A percentile compares a stretch with the other conserved stretches of the same genome.
Conservation (phyloP, 768 basidiomycete genomes). For the Mycena alexandri region DNA sequence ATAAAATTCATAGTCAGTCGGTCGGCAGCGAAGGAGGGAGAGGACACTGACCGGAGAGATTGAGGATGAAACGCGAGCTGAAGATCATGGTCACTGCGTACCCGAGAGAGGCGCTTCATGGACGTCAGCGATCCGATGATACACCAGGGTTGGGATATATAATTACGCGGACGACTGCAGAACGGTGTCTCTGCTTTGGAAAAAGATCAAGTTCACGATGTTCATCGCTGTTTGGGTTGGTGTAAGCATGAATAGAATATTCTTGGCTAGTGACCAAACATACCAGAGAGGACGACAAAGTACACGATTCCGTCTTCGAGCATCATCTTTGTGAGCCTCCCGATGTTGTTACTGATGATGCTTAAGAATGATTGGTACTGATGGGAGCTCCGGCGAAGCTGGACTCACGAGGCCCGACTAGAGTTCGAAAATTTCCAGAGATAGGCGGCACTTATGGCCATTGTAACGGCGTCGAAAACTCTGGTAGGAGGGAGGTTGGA, state of each 20-base stretch:
- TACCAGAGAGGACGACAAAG: constrained; percentile 17
- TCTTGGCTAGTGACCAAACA: background rate
- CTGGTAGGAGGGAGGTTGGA: background rate
- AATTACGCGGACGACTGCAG: constrained; percentile 24
- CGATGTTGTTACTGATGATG: background rate
- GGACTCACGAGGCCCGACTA: constrained; percentile 23
- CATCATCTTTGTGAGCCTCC: constrained; percentile 21
- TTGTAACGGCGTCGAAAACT: constrained; percentile 19
- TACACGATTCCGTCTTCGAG: constrained; percentile 28
- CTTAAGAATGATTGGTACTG: background rate
- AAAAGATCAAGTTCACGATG: constrained; percentile 23
- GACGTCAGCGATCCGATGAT: background rate
- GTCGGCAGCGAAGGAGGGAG: background rate
- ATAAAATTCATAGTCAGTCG: background rate
- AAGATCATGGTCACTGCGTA: constrained; percentile 24
- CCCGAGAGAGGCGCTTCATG: background rate
- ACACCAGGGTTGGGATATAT: background rate
- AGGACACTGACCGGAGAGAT: constrained; percentile 34
- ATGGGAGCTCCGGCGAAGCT: background rate
- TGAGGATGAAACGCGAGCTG: constrained; percentile 34
- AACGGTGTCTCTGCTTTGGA: constrained; percentile 20
- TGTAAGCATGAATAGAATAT: background rate
- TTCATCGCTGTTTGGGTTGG: constrained; percentile 18
- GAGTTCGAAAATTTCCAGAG: constrained; percentile 30
- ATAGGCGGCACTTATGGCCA: constrained; percentile 17